phyloP scores from a whole-genome alignment of 331 rosid genomes.

The Quercus phellos region DNA sequence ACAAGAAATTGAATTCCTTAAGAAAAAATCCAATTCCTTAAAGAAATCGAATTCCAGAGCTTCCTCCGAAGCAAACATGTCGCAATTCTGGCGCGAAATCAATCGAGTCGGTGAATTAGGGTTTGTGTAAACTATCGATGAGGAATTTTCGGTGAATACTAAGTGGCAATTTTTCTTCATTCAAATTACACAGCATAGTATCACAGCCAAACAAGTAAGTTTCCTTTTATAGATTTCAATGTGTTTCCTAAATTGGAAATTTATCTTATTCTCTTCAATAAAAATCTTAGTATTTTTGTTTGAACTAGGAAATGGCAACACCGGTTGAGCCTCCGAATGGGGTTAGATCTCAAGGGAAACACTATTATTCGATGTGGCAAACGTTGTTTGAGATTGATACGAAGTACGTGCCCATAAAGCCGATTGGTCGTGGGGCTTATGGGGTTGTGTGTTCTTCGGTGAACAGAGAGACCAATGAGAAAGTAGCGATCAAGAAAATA shows the following conservation, averaged over 20 bases:
- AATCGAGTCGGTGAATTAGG: background rate
- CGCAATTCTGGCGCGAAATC: slow-evolving; percentile 22
- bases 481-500: slow-evolving; percentile 76
- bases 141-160: no score
- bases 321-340: slow-evolving; percentile 84
- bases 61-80: background rate
- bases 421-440: slow-evolving; percentile 77
- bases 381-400: slow-evolving; percentile 72
- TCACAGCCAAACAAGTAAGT: no score
- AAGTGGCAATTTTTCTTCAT: no score
- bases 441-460: slow-evolving; percentile 79
- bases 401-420: slow-evolving; percentile 76
- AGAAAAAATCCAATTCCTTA: no score
- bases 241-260: background rate
- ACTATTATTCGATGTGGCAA: slow-evolving; percentile 78
- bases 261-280: background rate
- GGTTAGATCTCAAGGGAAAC: slow-evolving; percentile 50
- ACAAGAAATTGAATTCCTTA: no score
- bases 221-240: no score
- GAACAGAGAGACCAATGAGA: slow-evolving; percentile 62
- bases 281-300: no score
- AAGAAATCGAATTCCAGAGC: background rate
- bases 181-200: no score
- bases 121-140: background rate
- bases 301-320: slow-evolving; percentile 56